phyloP scores from a whole-genome alignment of 768 basidiomycete species.

The Hericium erinaceus region DNA sequence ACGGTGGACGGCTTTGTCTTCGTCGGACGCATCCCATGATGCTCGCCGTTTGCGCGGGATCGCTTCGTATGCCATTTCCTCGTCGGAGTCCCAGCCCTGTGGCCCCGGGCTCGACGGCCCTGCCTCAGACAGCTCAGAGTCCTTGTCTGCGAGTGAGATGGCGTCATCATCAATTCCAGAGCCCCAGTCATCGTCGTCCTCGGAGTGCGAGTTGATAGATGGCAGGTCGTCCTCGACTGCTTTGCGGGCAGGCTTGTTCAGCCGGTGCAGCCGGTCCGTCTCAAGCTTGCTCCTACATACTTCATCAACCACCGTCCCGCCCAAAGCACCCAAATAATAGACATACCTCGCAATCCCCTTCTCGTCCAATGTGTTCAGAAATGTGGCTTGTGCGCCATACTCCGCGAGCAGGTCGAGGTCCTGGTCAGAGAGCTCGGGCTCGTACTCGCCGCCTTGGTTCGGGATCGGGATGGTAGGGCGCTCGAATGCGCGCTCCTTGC shows the following conservation, averaged over 20 bases:
- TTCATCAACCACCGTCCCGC: conserved; percentile 2
- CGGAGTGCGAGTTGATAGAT: conserved; percentile 57
- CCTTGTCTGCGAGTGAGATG: conserved; percentile 8
- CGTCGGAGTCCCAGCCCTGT: conserved; percentile 34
- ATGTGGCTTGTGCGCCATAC: conserved; percentile 53
- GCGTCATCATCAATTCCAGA: conserved; percentile 26
- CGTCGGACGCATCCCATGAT: conserved; percentile 37
- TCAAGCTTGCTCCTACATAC: conserved; percentile 73
- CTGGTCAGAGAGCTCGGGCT: conserved; percentile 47
- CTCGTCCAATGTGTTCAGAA: conserved; percentile 64
- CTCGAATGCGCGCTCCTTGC: conserved; percentile 53
- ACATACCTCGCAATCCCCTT: conserved; percentile 73
- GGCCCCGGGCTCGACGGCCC: conserved; percentile 16
- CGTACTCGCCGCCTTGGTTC: conserved; percentile 34
- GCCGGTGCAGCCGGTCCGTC: conserved; percentile 57
- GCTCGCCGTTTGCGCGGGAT: conserved; percentile 42
- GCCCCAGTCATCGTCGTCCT: conserved; percentile 45
- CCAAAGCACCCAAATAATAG: conserved; percentile 4
- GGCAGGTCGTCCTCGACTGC: conserved; percentile 50
- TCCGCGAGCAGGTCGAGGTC: conserved; percentile 59
- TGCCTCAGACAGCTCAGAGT: conserved; percentile 26
- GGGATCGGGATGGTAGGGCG: conserved; percentile 59
- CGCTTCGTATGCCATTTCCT: conserved; percentile 70
- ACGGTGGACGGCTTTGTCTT: conserved; percentile 43
- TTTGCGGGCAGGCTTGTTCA: conserved; percentile 47